phyloP scores from a whole-genome alignment of 208 protist genomes.

The Leishmania gerbilli region DNA sequence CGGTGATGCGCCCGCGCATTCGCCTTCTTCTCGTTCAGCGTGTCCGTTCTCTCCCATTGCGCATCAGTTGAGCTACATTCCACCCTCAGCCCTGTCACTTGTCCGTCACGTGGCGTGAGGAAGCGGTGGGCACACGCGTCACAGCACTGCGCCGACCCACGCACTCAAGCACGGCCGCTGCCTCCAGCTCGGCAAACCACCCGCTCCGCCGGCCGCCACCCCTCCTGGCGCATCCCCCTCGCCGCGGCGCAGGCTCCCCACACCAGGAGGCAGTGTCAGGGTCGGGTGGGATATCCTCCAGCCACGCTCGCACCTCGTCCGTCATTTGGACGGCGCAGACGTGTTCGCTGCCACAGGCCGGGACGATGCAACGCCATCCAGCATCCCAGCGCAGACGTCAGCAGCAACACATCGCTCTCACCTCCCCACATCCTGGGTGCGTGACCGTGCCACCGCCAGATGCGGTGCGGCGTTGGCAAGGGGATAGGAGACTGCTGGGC shows the following conservation, averaged over 20 bases:
- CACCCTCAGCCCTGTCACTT: too few species aligned
- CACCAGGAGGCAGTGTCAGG: not conserved
- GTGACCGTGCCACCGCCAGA: not conserved
- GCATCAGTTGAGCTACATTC: not conserved
- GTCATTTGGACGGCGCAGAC: not conserved
- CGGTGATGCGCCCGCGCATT: not conserved
- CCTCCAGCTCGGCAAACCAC: too few species aligned
- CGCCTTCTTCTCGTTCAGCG: not conserved
- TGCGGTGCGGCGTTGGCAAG: not conserved
- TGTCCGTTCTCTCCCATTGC: not conserved
- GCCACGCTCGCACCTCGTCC: not conserved
- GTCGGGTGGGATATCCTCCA: not conserved
- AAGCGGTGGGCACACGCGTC: too few species aligned
- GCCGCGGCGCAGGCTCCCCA: too few species aligned
- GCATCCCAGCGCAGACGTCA: not conserved
- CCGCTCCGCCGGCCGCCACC: too few species aligned
- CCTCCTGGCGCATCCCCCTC: too few species aligned
- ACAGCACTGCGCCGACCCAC: too few species aligned
- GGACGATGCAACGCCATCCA: too few species aligned
- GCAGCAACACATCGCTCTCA: too few species aligned
- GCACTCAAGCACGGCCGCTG: too few species aligned
- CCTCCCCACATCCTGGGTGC: not conserved
- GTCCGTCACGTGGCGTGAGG: too few species aligned
- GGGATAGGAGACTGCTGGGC: not conserved
- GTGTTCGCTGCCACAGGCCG: not conserved